Conservation (phyloP, 1,284 basidiomycete species). For the Calocybe gambosa region DNA sequence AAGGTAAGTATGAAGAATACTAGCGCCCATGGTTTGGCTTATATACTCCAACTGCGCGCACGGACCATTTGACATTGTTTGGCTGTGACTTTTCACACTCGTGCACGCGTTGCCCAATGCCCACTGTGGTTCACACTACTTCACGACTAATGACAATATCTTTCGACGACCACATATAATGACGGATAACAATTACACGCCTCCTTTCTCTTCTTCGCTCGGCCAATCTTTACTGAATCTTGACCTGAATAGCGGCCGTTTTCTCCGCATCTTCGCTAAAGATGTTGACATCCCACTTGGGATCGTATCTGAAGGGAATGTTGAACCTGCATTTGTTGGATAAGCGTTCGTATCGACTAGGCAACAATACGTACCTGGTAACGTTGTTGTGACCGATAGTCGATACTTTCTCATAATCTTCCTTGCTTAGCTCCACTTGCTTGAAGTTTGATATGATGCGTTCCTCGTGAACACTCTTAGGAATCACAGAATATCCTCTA, state of each 20-base stretch:
- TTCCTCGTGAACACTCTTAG: constrained; percentile 60
- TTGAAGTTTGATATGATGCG: constrained; percentile 69
- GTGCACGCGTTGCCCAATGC: not conserved
- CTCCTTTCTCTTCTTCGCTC: not conserved
- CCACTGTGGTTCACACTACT: not conserved
- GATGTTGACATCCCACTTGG: constrained; percentile 64
- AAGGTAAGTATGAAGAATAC: constrained; percentile 21
- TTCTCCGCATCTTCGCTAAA: constrained; percentile 62
- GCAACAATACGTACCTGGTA: constrained; percentile 35
- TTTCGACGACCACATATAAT: not conserved
- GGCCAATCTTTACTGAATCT: constrained; percentile 25
- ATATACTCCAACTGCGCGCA: constrained; percentile 20
- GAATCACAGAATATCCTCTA: constrained; percentile 65
- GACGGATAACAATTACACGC: constrained; percentile 10
- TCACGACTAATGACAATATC: not conserved
- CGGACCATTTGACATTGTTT: constrained; percentile 20
- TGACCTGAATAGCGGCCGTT: constrained; percentile 40
- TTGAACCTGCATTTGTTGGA: constrained; percentile 41
- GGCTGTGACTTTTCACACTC: not conserved
- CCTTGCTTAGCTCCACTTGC: constrained; percentile 55
- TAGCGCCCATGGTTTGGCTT: constrained; percentile 14
- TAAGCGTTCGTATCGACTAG: constrained; percentile 1
- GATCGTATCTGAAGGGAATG: constrained; percentile 54
- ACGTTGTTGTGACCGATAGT: constrained; percentile 48
- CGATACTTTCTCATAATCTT: constrained; percentile 55